Base-by-base conservation (phyloP, 2,329 filamentous ascomycete species). In the Fusarium annulatum region DNA sequence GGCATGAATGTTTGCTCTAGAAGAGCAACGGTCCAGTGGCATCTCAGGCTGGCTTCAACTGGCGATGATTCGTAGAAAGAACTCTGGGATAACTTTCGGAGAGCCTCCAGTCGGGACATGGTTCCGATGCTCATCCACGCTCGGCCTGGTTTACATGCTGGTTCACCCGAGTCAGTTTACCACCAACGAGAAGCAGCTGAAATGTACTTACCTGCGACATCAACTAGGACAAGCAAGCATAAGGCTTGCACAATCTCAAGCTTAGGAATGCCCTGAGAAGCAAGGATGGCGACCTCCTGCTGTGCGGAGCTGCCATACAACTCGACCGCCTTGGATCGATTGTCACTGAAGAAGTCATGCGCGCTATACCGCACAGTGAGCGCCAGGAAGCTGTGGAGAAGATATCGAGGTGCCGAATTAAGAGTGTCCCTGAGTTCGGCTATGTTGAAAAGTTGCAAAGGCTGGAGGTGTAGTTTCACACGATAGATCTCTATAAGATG, bases 41-140 rank as follows among this genome's bases (percentile, higher is more conserved):
- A 61, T 12, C 39, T 28, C 1, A 67, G 16, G 5, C 63, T 48
- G 1, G 28, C 8, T 38, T 67, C 64, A 3, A 21, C 23, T 0
- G 39, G 4, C 1, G 55, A 48, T 10, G 63, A 14, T 3, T 42
- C 46, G 3, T 34, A 21, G 1, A 38, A 34, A 8, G 41, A 7
- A 7, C 19, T 26, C 0, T 61, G 64, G 1, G 64, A 67, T 19
- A 67, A 3, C 2, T 48, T 67, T 8, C 64, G 64, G 0, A 67
- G 15, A 28, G 51, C 53, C 18, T 67, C 64, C 2, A 67, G 55
- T 0, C 53, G 23, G 11, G 64, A 67, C 18, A 67, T 58, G 3
- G 63, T 67, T 18, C 64, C 64, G 5, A 67, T 67, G 1, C 45
- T 67, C 64, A 67, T 67, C 64, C 64, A 67, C 1, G 64, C 64